Base-by-base conservation (phyloP, 108 stramenopile species). In the Aurantiochytrium sp. region DNA sequence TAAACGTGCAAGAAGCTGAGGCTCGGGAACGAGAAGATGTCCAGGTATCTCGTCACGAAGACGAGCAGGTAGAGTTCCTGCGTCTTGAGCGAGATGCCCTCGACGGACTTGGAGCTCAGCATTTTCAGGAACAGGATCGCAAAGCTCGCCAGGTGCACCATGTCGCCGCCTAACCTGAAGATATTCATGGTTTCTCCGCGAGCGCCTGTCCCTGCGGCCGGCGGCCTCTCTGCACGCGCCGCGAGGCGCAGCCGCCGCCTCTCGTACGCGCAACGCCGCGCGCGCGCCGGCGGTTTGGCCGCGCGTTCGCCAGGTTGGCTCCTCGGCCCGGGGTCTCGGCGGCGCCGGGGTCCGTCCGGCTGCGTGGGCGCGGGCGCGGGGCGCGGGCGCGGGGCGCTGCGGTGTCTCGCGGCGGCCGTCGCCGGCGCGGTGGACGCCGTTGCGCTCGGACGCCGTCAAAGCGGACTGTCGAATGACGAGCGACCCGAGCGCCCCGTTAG, bases 41-140 rank as follows among this genome's bases (percentile, higher is more conserved):
- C 93, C 17, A 93, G 48, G 90, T 94, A 93, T 24, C 93, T 90
- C 4, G 96, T 96, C 8, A 97, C 86, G 88, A 99, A 99, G 45
- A 99, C 98, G 22, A 96, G 88, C 55, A 99, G 93, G 92, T 97
- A 99, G 36, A 99, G 95, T 89, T 98, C 98, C 87, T 99, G 98
- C 55, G 99, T 98, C 87, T 98, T 97, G 10, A 98, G 93, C 42
- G 97, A 98, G 69, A 99, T 96, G 22, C 98, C 97, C 93, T 87
- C 85, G 39, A 98, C 99, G 91, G 97, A 98, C 87, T 96, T 95
- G 32, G 97, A 96, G 6, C 97, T 96, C 24, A 96, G 94, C 6
- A 99, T 95, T 85, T 97, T 97, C 50, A 98, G 93, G 86, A 99
- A 90, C 85, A 99, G 93, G 69, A 99, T 94, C 59, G 98, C 93